phyloP scores from a whole-genome alignment of 75 land plant species.

The Cryptomeria japonica region DNA sequence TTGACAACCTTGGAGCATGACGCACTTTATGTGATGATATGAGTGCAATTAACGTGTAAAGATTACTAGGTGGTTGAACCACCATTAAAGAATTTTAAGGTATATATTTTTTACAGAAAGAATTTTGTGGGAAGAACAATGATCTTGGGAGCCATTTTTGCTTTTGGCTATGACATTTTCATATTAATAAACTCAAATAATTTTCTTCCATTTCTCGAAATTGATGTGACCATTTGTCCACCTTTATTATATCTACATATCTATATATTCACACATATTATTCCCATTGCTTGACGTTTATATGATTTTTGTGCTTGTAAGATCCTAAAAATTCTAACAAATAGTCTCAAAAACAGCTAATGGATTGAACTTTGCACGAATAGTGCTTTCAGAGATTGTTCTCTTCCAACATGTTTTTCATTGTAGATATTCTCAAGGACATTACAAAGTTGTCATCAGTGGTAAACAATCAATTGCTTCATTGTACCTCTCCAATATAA shows the following conservation, averaged over 20 bases:
- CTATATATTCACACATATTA: background rate
- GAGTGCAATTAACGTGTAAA: background rate
- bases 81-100: background rate
- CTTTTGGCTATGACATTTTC: background rate
- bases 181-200: background rate
- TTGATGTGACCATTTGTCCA: background rate
- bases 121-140: background rate
- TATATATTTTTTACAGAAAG: no score
- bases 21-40: background rate
- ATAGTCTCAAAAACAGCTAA: background rate
- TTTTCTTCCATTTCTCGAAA: background rate
- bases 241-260: background rate
- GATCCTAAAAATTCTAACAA: background rate
- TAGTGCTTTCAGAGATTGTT: background rate
- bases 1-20: background rate
- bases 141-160: background rate
- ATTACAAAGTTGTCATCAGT: background rate
- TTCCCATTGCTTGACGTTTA: background rate
- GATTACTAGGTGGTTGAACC: background rate
- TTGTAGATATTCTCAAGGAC: no score
- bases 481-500: background rate
- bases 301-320: background rate
- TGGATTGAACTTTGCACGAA: background rate
- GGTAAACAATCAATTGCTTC: background rate
- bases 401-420: background rate